Percentiles rank a stretch among this genome's conserved stretches.
Evolutionary conservation across 805 yeast species (phyloP).

Genomic region (Lipomyces kockii): DNA sequence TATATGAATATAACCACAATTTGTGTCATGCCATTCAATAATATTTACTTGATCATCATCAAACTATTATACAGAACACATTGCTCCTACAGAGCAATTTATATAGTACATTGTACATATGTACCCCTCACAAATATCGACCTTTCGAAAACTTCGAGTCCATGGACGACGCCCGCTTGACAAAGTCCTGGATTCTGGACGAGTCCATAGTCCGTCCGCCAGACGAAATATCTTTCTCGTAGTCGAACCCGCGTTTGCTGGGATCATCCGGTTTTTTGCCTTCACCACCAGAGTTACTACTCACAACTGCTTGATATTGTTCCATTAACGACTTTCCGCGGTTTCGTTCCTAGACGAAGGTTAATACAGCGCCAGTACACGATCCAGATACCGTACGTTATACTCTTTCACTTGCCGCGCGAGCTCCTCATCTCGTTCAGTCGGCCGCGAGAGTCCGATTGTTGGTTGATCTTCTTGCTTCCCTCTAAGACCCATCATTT

Average conservation of each 20-base stretch:
- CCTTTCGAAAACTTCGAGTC: conserved; percentile 35
- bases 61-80: neutral
- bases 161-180: conserved; percentile 30
- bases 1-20: neutral
- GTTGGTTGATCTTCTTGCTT: conserved; percentile 10
- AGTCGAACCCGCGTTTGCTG: conserved; percentile 34
- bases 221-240: conserved; percentile 36
- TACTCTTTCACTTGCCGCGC: conserved; percentile 30
- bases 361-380: neutral
- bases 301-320: conserved; percentile 24
- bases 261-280: conserved; percentile 29
- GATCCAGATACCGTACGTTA: conserved; percentile 16
- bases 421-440: conserved; percentile 23
- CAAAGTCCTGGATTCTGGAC: conserved; percentile 25
- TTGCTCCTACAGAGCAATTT: neutral
- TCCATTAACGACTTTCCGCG: conserved; percentile 37
- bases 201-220: conserved; percentile 26
- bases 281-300: conserved; percentile 11
- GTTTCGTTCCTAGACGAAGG: conserved; percentile 16
- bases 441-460: conserved; percentile 14
- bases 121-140: conserved; percentile 13
- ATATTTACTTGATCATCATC: neutral
- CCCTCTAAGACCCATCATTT: conserved; percentile 36
- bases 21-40: neutral
- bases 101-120: neutral